These are phyloP conservation scores for Penicillium cataractarum DNA, from an alignment of 495 filamentous ascomycete species.

Conservation along the genomic window DNA sequence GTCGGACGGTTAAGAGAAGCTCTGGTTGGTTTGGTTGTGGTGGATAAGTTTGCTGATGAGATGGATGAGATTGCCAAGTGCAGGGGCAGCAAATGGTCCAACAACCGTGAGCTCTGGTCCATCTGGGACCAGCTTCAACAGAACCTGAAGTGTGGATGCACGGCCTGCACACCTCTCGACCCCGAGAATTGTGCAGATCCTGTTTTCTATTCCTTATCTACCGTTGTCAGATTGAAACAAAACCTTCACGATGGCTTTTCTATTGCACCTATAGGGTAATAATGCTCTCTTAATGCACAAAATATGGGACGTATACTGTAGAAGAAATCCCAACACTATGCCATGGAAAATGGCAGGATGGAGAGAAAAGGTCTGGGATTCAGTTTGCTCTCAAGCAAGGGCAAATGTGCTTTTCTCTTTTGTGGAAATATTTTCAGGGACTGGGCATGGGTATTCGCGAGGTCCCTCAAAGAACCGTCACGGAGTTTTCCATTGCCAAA, in stretches of 20 bases:
- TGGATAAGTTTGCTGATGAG: constrained; percentile 2
- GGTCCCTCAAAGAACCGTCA: neutral
- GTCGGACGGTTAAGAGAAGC: neutral
- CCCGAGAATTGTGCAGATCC: neutral
- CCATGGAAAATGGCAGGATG: too few species aligned
- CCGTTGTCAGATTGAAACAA: neutral
- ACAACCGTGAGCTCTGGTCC: neutral
- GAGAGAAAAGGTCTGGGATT: too few species aligned
- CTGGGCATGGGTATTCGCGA: neutral
- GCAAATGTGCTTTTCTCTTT: too few species aligned
- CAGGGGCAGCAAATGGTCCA: neutral
- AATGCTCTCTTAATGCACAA: neutral
- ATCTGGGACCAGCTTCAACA: neutral
- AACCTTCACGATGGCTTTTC: too few species aligned
- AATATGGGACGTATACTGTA: neutral
- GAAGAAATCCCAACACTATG: neutral
- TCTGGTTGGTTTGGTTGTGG: neutral
- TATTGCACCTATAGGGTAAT: neutral
- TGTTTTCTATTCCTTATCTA: constrained; percentile 1
- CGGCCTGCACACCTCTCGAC: neutral
- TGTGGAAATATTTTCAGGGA: neutral
- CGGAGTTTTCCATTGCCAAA: neutral
- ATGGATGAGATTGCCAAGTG: constrained; percentile 1
- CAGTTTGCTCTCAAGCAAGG: too few species aligned
- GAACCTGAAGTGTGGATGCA: constrained; percentile 4